Conservation (phyloP, 1,284 basidiomycete genomes). For the Apiotrichum sp. region DNA sequence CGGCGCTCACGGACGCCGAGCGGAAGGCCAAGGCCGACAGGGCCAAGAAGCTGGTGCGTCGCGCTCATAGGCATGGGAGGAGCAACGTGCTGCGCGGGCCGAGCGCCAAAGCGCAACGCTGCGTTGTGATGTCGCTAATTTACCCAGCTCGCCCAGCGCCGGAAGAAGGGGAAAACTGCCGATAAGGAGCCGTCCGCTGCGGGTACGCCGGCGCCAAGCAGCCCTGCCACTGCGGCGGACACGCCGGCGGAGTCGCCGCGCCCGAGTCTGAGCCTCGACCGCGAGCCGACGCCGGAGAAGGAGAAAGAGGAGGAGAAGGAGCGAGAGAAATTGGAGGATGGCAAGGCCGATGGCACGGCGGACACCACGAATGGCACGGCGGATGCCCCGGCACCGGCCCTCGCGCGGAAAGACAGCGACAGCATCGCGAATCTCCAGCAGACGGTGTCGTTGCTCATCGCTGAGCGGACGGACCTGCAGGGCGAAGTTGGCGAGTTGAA, state of each 20-base stretch:
- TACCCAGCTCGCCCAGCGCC: constrained; percentile 26
- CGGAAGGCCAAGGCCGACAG: constrained; percentile 43
- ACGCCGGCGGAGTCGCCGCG: constrained; percentile 20
- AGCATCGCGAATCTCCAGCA: constrained; percentile 27
- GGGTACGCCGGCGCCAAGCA: constrained; percentile 6
- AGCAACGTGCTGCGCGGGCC: not conserved
- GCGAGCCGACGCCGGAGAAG: constrained; percentile 4
- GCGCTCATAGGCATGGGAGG: too few species aligned
- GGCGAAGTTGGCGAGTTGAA: constrained; percentile 24
- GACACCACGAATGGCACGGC: not conserved
- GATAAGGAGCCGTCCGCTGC: constrained; percentile 6
- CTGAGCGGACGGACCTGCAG: constrained; percentile 37
- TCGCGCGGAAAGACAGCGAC: constrained; percentile 7
- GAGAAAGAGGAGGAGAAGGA: constrained; percentile 7
- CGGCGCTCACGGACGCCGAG: constrained; percentile 25
- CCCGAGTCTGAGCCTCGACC: constrained; percentile 26
- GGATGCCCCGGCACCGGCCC: not conserved
- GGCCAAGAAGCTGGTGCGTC: constrained; percentile 39
- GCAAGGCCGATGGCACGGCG: not conserved
- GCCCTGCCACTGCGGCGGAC: constrained; percentile 6
- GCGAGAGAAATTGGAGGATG: not conserved
- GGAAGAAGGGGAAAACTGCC: constrained; percentile 27
- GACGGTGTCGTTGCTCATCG: constrained; percentile 37
- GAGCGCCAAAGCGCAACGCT: not conserved
- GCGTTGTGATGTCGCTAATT: constrained; percentile 2